Conservation (phyloP, 768 basidiomycete species). For the Crassisporium funariophilum region DNA sequence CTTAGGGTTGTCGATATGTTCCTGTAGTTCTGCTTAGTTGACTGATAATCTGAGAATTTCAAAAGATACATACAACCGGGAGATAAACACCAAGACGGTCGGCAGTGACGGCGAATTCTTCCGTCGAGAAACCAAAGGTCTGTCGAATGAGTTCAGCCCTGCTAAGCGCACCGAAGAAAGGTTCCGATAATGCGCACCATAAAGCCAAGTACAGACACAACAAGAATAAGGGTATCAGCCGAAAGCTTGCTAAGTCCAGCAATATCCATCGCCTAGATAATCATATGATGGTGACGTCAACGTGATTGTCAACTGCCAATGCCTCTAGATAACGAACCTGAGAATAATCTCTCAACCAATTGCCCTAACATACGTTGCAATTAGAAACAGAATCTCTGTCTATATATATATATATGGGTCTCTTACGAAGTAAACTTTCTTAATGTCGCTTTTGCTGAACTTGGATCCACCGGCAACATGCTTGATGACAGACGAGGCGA, state of each 20-base stretch:
- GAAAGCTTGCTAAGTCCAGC: constrained; percentile 67
- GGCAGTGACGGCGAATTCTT: constrained; percentile 71
- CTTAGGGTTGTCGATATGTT: constrained; percentile 84
- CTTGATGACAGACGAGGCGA: constrained; percentile 49
- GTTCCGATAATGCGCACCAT: constrained; percentile 37
- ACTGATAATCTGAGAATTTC: constrained; percentile 1
- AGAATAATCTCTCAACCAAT: constrained; percentile 74
- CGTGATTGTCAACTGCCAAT: constrained; percentile 3
- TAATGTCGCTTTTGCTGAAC: constrained; percentile 65
- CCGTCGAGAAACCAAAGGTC: constrained; percentile 66
- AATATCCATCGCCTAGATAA: constrained; percentile 64
- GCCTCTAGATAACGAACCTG: no score
- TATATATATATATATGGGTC: no score
- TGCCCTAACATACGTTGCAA: constrained; percentile 42
- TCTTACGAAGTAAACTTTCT: constrained; percentile 66
- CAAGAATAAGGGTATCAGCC: constrained; percentile 61
- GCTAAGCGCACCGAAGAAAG: not conserved
- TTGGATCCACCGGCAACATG: constrained; percentile 54
- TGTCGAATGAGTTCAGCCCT: constrained; percentile 22
- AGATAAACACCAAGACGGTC: constrained; percentile 79
- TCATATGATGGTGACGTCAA: constrained; percentile 6
- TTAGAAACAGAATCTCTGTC: not conserved
- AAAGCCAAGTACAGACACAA: constrained; percentile 60
- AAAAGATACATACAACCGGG: constrained; percentile 49
- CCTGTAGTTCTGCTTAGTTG: constrained; percentile 33